Evolutionary conservation across 345 rosid species (phyloP).

Genomic region (Lepidium africanum): DNA sequence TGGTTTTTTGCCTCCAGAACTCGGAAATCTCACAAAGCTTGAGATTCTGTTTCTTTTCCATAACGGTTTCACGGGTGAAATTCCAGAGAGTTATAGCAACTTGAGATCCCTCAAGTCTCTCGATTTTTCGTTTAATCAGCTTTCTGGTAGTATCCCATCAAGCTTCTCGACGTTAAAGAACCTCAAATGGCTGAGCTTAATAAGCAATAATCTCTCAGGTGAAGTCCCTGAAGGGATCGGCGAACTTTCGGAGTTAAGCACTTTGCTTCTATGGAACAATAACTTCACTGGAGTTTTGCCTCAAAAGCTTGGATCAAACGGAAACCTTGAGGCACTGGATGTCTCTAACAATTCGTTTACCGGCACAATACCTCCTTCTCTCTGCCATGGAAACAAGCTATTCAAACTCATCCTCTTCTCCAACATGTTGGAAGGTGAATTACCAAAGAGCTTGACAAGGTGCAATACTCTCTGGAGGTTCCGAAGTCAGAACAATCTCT

Average conservation of each 20-base stretch:
- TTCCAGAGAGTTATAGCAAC: constrained; percentile 55
- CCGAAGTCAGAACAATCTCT: constrained; percentile 54
- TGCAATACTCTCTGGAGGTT: constrained; percentile 64
- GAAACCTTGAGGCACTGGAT: constrained; percentile 50
- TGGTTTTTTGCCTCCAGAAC: constrained; percentile 48
- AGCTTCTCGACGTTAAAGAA: constrained; percentile 43
- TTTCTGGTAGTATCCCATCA: constrained; percentile 60
- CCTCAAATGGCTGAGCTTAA: constrained; percentile 53
- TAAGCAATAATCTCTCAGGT: constrained; percentile 53
- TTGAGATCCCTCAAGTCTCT: constrained; percentile 41
- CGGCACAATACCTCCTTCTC: constrained; percentile 66
- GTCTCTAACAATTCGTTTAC: constrained; percentile 68
- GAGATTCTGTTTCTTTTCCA: constrained; percentile 46
- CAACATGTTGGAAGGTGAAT: constrained; percentile 43
- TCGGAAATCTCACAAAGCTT: constrained; percentile 59
- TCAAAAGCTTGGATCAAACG: constrained; percentile 59
- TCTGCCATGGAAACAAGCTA: constrained; percentile 69
- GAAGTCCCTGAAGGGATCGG: constrained; percentile 61
- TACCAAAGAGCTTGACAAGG: constrained; percentile 48
- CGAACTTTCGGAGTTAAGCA: constrained; percentile 49
- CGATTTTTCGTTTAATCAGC: constrained; percentile 66
- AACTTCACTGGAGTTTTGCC: constrained; percentile 65
- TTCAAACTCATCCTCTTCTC: constrained; percentile 81
- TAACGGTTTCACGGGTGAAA: constrained; percentile 54
- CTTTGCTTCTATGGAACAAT: constrained; percentile 68